Base-by-base conservation (phyloP, 2,329 filamentous ascomycete genomes). In the Monilinia polystroma region DNA sequence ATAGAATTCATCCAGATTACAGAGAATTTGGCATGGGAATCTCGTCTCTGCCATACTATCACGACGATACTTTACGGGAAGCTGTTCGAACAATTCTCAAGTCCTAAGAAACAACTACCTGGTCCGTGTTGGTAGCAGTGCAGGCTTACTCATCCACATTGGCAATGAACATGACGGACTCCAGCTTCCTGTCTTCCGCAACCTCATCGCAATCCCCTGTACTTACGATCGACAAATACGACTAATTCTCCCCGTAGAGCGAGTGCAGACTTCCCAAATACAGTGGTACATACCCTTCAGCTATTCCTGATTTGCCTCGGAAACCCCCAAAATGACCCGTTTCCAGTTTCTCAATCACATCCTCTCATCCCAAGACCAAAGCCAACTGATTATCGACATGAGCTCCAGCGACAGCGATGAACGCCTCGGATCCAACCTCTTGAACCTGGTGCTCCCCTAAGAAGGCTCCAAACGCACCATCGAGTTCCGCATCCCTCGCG, bases 141-240 rank as follows among this genome's bases (percentile, higher is more conserved):
- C 69, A 35, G 75, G 75, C 0, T 32, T 76, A 0, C 76, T 78
- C 47, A 72, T 77, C 29, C 77, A 79, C 53, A 64, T 78, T 35
- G 76, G 76, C 2, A 72, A 75, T 26, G 70, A 69, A 7, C 29
- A 51, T 14, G 35, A 68, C 20, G 70, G 72, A 0, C 75, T 76
- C 23, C 63, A 67, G 4, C 58, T 73, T 11, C 26, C 57, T 2
- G 72, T 71, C 1, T 41, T 78, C 12, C 73, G 72, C 55, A 77
- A 75, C 43, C 51, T 78, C 11, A 16, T 76, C 18, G 69, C 69
- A 4, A 67, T 75, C 20, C 60, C 71, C n/a, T 71, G 71, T 57
- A 71, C 72, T 2, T 75, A 75, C 62, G 75, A 78, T 57, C 63
- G 63, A 0, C 71, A 68, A n/a, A 70, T 76, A 11, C 41, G 52